Conservation (phyloP, 176 grass and related monocot species). For the Elymus sibiricus region DNA sequence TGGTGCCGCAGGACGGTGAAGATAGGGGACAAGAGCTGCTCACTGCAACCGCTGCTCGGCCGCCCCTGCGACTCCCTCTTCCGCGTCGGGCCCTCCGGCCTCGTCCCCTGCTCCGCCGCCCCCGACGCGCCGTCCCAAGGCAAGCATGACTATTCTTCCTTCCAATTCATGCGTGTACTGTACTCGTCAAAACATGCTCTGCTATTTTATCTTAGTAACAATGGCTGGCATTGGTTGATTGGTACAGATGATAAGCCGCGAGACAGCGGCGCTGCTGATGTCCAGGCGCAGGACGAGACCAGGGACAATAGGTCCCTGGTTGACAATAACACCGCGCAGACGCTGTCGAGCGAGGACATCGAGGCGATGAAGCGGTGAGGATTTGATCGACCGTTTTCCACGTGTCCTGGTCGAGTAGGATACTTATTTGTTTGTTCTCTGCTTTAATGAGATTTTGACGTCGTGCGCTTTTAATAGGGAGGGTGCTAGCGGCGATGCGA, state of each 20-base stretch:
- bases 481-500: conserved; percentile 76
- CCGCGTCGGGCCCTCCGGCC: not conserved
- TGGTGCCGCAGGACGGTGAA: too few relatives aligned
- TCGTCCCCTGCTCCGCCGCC: conserved; percentile 33
- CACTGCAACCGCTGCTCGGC: conserved; percentile 64
- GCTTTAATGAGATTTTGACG: not conserved
- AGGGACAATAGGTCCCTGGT: conserved; percentile 87
- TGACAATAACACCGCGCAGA: conserved; percentile 90
- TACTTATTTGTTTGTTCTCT: not conserved
- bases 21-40: conserved; percentile 80
- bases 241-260: conserved; percentile 40
- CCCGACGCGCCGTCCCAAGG: conserved; percentile 19
- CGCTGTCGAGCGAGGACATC: conserved; percentile 87
- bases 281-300: conserved; percentile 31
- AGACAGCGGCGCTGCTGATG: conserved; percentile 28
- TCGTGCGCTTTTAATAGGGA: conserved; percentile 30
- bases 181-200: not conserved
- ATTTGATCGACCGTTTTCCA: not conserved
- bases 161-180: not conserved
- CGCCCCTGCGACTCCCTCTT: conserved; percentile 58
- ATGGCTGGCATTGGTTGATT: not conserved
- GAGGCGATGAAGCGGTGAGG: conserved; percentile 80
- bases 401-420: not conserved
- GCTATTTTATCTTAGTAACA: not conserved
- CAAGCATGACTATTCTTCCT: not conserved